Conservation (phyloP, 768 basidiomycete species). For the Trametes cingulata region DNA sequence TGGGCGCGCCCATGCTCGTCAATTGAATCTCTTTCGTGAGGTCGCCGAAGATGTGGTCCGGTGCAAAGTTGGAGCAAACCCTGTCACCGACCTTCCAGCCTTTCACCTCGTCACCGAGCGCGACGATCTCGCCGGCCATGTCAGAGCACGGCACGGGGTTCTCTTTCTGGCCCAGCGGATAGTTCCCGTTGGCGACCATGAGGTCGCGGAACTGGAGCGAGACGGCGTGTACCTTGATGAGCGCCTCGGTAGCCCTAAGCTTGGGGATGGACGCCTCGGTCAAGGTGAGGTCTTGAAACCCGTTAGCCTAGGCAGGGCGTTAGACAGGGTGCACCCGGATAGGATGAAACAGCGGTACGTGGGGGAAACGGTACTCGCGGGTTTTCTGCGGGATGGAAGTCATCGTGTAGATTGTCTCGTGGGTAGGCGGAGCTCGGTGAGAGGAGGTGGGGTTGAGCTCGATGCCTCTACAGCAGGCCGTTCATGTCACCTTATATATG, state of each 20-base stretch:
- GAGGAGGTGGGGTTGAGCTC: no score
- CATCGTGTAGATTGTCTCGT: background rate
- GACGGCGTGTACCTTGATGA: constrained; percentile 57
- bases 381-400: constrained; percentile 22
- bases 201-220: constrained; percentile 59
- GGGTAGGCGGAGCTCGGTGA: background rate
- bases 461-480: no score
- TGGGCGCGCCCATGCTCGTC: constrained; percentile 46
- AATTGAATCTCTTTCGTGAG: constrained; percentile 34
- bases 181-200: constrained; percentile 40
- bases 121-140: constrained; percentile 57
- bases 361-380: constrained; percentile 28
- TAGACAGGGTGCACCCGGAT: no score
- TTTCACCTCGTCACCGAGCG: constrained; percentile 41
- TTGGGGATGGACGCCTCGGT: constrained; percentile 28
- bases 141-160: constrained; percentile 42
- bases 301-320: no score
- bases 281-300: constrained; percentile 33
- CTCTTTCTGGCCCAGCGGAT: constrained; percentile 38
- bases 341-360: constrained; percentile 2
- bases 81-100: constrained; percentile 56
- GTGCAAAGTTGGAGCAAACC: constrained; percentile 53
- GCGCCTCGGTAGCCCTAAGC: constrained; percentile 49
- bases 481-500: no score
- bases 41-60: constrained; percentile 51